Base-by-base conservation (phyloP, 495 filamentous ascomycete genomes). In the Tuber microsphaerosporum region DNA sequence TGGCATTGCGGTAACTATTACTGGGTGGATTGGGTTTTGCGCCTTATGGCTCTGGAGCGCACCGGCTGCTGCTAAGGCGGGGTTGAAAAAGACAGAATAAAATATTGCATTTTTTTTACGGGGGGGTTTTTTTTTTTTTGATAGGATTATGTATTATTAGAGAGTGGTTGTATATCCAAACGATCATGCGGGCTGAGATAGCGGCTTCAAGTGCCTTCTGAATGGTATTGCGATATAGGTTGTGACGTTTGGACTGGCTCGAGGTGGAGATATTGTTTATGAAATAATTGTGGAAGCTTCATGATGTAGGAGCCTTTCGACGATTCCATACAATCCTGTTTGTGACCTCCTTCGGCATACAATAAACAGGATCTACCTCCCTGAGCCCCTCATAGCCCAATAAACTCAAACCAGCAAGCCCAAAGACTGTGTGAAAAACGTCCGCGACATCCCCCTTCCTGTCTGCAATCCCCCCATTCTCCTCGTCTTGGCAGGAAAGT, bases 381-480 rank as follows among this genome's bases (percentile, higher is more conserved):
- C 89, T 85, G 41, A 98, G 83, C 0, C 91, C 94, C 16, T 91
- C 89, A 81, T 90, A 91, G 12, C 88, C 87, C 31, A 98, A 84
- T 46, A 99, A 86, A 82, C 94, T 97, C 79, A 99, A 82, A 9
- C 96, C 95, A 44, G 96, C 92, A 79, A 98, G 81, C 56, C 92
- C 94, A 84, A 99, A 99, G 56, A 88, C 79, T 0, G 95, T 99
- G 83, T 99, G 95, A 85, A 97, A 99, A 61, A 99, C 94, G 87
- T 99, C 95, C 56, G 97, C 94, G 90, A 94, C 92, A 82, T 98
- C 89, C 31, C 92, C 94, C 31, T 94, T 95, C 76, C 95, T 87
- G 86, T 98, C 95, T 12, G 94, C 90, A 79, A 99, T 87, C 20
- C 95, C 95, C 42, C 95, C 95, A 48, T 87, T 83, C 75, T 97